Evolutionary conservation across 2,329 filamentous ascomycete genomes (phyloP).

Genomic region (Cordyceps cateniannulata): DNA sequence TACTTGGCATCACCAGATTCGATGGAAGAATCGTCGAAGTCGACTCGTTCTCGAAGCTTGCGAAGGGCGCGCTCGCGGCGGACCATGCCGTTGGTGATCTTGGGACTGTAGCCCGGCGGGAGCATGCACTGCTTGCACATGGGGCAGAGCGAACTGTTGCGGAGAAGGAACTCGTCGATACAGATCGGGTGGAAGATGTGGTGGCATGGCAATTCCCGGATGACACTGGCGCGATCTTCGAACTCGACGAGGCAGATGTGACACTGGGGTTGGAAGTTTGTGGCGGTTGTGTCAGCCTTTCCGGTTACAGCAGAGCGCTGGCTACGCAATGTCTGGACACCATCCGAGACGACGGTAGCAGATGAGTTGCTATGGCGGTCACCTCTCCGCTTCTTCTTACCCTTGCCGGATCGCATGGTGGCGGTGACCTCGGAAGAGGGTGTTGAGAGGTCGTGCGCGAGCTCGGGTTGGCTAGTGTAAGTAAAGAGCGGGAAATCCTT

Average conservation of each 20-base stretch:
- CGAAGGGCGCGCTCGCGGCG: slow-evolving; percentile 68
- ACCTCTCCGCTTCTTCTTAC: slow-evolving; percentile 24
- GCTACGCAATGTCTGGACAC: slow-evolving; percentile 27
- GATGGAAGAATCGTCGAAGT: slow-evolving; percentile 32
- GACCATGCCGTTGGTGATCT: slow-evolving; percentile 81
- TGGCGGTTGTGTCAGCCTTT: slow-evolving; percentile 33
- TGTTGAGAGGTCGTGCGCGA: slow-evolving; percentile 29
- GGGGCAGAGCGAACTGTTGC: slow-evolving; percentile 80
- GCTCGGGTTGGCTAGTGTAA: slow-evolving; percentile 55
- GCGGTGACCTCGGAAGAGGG: slow-evolving; percentile 25
- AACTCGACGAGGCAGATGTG: slow-evolving; percentile 88
- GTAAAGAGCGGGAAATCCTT: slow-evolving; percentile 71
- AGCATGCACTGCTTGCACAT: slow-evolving; percentile 82
- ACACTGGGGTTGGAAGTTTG: slow-evolving; percentile 71
- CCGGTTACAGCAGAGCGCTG: slow-evolving; percentile 31
- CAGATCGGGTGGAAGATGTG: slow-evolving; percentile 94
- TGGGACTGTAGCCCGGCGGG: slow-evolving; percentile 59
- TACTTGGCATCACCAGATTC: slow-evolving; percentile 28
- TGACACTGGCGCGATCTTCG: slow-evolving; percentile 59
- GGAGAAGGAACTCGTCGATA: slow-evolving; percentile 75
- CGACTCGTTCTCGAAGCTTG: slow-evolving; percentile 48
- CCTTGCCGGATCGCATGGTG: slow-evolving; percentile 24
- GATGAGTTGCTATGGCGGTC: slow-evolving; percentile 25
- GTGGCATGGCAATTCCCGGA: slow-evolving; percentile 80
- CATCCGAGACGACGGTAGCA: slow-evolving; percentile 18